These are phyloP conservation scores for Aspergillus thermomutatus DNA, from an alignment of 2,329 filamentous ascomycete genomes.

Conservation along the genomic window DNA sequence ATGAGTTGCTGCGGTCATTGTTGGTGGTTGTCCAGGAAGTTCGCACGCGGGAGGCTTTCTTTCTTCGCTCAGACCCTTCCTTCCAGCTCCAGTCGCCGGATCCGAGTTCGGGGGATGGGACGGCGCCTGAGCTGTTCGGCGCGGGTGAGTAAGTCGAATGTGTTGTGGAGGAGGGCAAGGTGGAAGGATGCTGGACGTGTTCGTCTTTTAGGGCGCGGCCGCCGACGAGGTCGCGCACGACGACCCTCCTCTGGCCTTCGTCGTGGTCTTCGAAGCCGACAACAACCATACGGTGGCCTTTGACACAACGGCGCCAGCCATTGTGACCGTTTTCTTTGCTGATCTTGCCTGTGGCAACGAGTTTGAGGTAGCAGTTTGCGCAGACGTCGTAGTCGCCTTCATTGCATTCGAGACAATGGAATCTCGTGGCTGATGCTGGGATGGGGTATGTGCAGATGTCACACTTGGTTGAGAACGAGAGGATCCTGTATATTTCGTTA, in stretches of 20 bases:
- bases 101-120: conserved; percentile 25
- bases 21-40: conserved; percentile 7
- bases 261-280: conserved; percentile 69
- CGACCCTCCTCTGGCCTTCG: conserved; percentile 63
- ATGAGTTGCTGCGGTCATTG: conserved; percentile 7
- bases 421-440: conserved; percentile 64
- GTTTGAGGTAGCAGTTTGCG: conserved; percentile 67
- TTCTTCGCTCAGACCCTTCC: conserved; percentile 37
- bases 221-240: conserved; percentile 73
- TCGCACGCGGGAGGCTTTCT: conserved; percentile 35
- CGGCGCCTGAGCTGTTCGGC: conserved; percentile 22
- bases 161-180: conserved; percentile 5
- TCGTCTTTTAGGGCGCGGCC: conserved; percentile 67
- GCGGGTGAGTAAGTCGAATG: neutral
- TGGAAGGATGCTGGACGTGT: conserved; percentile 33
- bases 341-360: conserved; percentile 63
- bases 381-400: conserved; percentile 88
- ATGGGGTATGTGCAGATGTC: conserved; percentile 75
- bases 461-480: conserved; percentile 72
- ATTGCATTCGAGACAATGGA: conserved; percentile 76
- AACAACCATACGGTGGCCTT: conserved; percentile 79
- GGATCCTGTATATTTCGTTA: conserved; percentile 57
- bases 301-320: conserved; percentile 80
- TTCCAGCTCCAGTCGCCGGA: conserved; percentile 43
- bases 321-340: conserved; percentile 69